Conservation (phyloP, 1,284 basidiomycete genomes). For the Malassezia vespertilionis region DNA sequence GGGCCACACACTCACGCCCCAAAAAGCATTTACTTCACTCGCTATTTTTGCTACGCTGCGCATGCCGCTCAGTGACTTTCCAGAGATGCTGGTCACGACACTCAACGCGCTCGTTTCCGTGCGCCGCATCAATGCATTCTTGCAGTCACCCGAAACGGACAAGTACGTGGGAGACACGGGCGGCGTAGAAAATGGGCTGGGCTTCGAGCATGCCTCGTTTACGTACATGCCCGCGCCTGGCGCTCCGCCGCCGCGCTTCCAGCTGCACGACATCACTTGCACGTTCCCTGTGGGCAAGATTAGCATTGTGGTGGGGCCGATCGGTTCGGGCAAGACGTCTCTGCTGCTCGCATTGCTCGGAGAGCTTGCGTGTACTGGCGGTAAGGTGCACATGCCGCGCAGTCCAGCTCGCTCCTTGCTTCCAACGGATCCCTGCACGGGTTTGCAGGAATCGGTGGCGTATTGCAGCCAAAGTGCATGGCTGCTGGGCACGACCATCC, state of each 20-base stretch:
- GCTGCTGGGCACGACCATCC: conserved; percentile 20
- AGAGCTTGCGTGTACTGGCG: conserved; percentile 10
- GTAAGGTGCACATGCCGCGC: conserved; percentile 11
- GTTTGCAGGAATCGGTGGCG: conserved; percentile 51
- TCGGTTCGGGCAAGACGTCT: conserved; percentile 22
- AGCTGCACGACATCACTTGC: conserved; percentile 50
- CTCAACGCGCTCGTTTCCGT: conserved; percentile 37
- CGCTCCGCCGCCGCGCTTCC: conserved; percentile 1
- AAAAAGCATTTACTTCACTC: conserved; percentile 50
- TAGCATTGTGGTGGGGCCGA: conserved; percentile 47
- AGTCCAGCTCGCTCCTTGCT: too few relatives aligned
- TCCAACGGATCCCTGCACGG: conserved; percentile 19
- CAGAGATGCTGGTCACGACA: conserved; percentile 48
- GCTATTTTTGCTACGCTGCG: conserved; percentile 49
- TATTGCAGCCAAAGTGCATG: conserved; percentile 22
- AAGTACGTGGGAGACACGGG: conserved; percentile 52
- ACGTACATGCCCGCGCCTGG: conserved; percentile 10
- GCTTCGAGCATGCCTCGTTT: conserved; percentile 51
- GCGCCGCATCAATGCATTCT: conserved; percentile 47
- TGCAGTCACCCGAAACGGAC: conserved; percentile 52
- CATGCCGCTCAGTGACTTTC: conserved; percentile 20
- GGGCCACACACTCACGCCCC: conserved; percentile 49
- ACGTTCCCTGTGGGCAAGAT: conserved; percentile 54
- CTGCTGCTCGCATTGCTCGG: conserved; percentile 22
- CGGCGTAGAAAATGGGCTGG: conserved; percentile 34